These are phyloP conservation scores for Colletotrichum magnum DNA, from an alignment of 2,329 filamentous ascomycete genomes.

Conservation along the genomic window DNA sequence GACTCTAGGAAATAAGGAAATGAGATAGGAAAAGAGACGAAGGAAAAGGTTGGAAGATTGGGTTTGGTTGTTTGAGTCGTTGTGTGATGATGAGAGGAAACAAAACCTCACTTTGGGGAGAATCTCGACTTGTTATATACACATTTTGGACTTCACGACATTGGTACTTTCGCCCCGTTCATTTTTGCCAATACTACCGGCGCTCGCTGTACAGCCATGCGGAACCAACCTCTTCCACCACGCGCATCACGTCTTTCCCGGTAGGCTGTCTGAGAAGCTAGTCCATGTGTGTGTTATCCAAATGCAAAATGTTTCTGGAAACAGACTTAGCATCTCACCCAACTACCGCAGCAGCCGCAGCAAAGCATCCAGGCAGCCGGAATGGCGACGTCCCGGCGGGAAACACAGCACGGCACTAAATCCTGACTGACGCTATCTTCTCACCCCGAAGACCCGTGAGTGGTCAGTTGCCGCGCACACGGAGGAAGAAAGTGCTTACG, in stretches of 20 bases:
- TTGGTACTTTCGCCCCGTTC: neutral
- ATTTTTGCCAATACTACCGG: neutral
- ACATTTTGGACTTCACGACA: neutral
- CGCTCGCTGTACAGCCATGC: conserved; percentile 30
- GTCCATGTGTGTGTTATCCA: neutral
- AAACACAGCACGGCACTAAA: neutral
- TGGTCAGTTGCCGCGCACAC: conserved; percentile 27
- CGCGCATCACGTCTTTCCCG: neutral
- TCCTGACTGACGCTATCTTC: conserved; percentile 18
- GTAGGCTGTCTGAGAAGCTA: neutral
- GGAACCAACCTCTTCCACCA: conserved; percentile 28
- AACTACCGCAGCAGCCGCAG: neutral
- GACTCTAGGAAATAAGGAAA: conserved; percentile 21
- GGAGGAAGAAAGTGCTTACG: neutral
- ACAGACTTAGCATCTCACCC: neutral
- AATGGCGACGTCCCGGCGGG: neutral
- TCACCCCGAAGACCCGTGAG: conserved; percentile 7
- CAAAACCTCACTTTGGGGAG: neutral
- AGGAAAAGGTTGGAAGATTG: conserved; percentile 18
- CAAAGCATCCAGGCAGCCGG: neutral
- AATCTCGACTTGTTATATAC: neutral
- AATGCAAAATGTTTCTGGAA: neutral
- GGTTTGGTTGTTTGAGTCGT: neutral
- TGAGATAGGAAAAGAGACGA: conserved; percentile 24
- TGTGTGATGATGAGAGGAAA: conserved; percentile 19